Base-by-base conservation (phyloP, 768 basidiomycete species). In the Epithele typhae region DNA sequence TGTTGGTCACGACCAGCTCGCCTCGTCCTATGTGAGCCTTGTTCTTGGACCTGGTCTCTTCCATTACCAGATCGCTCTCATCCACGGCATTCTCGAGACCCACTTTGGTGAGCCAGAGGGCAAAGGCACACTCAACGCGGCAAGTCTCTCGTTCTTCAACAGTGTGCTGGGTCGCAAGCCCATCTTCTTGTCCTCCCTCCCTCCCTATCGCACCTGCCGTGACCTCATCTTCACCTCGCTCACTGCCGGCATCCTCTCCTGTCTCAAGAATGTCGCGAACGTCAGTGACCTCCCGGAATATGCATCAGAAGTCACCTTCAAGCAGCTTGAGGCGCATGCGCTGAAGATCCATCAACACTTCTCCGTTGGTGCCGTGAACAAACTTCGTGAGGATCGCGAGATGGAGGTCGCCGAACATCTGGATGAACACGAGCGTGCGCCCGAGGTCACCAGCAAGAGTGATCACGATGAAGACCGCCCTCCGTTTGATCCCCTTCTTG, bases 61-160 rank as follows among this genome's bases (percentile, higher is more conserved):
- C 52, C 69, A 72, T 45, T 60, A 45, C 11, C 66, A 70, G 41
- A 67, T 72, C 21, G 63, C 68, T 0, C 63, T 66, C 19, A 52
- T 59, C 4, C 59, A 60, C 32, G 65, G 65, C 0, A 37, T 60
- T 3, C 43, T 72, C n/a, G n/a, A n/a, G n/a, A n/a, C n/a, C n/a
- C n/a, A n/a, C n/a, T n/a, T n/a, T n/a, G n/a, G n/a, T n/a, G n/a
- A n/a, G n/a, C n/a, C n/a, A n/a, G n/a, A 4, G 43, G 60, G 11
- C n/a, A n/a, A n/a, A n/a, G n/a, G n/a, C n/a, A n/a, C n/a, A n/a
- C n/a, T n/a, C n/a, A n/a, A n/a, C n/a, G n/a, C n/a, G n/a, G n/a
- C n/a, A n/a, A n/a, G n/a, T n/a, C n/a, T n/a, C n/a, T n/a, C n/a
- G n/a, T n/a, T n/a, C n/a, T n/a, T n/a, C n/a, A n/a, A n/a, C n/a